These are phyloP conservation scores for Lolium multiflorum DNA, from an alignment of 176 grass and related monocot genomes.

Conservation along the genomic window DNA sequence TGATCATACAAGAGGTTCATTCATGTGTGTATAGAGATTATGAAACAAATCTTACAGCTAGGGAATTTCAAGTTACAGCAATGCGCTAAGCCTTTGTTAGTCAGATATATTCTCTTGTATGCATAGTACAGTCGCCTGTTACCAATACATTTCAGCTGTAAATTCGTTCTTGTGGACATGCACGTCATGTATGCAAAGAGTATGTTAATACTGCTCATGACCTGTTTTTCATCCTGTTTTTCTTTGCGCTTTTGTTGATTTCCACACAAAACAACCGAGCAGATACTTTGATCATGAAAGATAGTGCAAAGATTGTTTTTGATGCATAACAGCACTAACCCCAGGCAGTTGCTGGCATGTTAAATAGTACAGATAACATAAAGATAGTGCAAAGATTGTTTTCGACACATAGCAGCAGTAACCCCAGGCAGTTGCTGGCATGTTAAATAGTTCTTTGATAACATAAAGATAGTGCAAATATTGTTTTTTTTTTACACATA, in stretches of 20 bases:
- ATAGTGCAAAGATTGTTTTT: background rate
- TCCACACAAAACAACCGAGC: background rate
- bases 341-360: too few species aligned
- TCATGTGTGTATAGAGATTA: constrained; percentile 7
- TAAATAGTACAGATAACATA: too few species aligned
- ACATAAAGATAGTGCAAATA: too few species aligned
- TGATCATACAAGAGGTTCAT: background rate
- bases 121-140: constrained; percentile 12
- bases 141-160: background rate
- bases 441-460: too few species aligned
- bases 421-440: too few species aligned
- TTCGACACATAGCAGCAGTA: too few species aligned
- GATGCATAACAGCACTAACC: too few species aligned
- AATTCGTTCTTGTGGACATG: background rate
- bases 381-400: too few species aligned
- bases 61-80: background rate
- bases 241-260: background rate
- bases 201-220: background rate
- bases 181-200: background rate
- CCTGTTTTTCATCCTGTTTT: constrained; percentile 4
- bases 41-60: background rate
- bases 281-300: background rate
- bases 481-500: too few species aligned
- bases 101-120: constrained; percentile 10
- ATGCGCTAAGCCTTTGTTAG: background rate